Conservation (phyloP, 2,329 filamentous ascomycete genomes). For the Plectosphaerella plurivora region DNA sequence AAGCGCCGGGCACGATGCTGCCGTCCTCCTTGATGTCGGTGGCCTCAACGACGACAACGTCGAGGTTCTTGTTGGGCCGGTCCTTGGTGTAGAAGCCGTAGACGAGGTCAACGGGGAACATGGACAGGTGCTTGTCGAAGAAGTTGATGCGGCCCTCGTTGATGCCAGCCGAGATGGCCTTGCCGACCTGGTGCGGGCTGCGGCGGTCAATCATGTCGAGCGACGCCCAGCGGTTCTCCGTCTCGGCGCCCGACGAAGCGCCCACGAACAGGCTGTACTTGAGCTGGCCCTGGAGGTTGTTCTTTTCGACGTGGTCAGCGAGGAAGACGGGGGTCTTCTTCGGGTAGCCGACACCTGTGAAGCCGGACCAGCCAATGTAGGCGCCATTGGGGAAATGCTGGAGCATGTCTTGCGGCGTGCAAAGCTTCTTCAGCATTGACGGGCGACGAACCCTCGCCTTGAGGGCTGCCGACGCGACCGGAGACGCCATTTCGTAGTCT, state of each 20-base stretch:
- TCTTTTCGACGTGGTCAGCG: conserved; percentile 85
- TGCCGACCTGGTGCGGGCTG: conserved; percentile 83
- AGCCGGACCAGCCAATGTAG: conserved; percentile 90
- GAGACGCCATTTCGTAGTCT: conserved; percentile 37
- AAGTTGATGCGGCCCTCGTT: conserved; percentile 86
- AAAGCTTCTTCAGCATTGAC: conserved; percentile 75
- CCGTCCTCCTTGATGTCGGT: conserved; percentile 85
- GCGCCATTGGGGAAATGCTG: conserved; percentile 76
- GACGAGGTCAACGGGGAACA: conserved; percentile 85
- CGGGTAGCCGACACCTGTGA: conserved; percentile 85
- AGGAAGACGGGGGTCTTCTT: conserved; percentile 83
- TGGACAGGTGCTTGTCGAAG: conserved; percentile 89
- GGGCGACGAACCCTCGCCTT: conserved; percentile 72
- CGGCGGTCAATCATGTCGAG: conserved; percentile 88
- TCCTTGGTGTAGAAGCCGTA: conserved; percentile 86
- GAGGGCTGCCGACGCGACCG: conserved; percentile 65
- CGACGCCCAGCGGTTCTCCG: conserved; percentile 85
- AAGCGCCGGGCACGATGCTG: conserved; percentile 82
- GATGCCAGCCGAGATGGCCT: conserved; percentile 85
- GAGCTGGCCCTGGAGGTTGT: conserved; percentile 75
- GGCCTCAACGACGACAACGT: conserved; percentile 82
- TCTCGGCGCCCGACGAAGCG: conserved; percentile 84
- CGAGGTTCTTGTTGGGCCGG: conserved; percentile 67
- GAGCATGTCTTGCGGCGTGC: conserved; percentile 73
- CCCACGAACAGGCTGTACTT: conserved; percentile 87